phyloP scores from a whole-genome alignment of 148 eudicot genomes.

The Dysphania ambrosioides region DNA sequence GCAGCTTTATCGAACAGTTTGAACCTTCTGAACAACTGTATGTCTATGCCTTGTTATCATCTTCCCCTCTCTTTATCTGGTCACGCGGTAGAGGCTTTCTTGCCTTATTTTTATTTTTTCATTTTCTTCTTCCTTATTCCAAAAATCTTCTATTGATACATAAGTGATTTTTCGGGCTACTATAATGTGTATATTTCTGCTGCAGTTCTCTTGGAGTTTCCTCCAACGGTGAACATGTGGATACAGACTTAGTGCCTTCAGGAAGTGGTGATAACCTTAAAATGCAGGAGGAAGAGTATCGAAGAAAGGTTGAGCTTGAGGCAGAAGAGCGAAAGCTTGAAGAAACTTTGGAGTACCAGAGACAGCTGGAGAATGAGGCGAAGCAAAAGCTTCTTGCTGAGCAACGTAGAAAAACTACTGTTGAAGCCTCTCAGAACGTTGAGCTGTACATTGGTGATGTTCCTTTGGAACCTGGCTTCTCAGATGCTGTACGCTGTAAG shows the following conservation, averaged over 20 bases:
- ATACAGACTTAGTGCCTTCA: constrained; percentile 35
- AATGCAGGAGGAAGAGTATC: constrained; percentile 56
- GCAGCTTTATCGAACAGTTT: constrained; percentile 39
- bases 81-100: neutral
- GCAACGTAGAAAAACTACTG: constrained; percentile 45
- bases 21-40: constrained; percentile 51
- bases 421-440: constrained; percentile 28
- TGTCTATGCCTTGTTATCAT: constrained; percentile 19
- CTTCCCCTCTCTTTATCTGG: neutral
- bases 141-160: no score
- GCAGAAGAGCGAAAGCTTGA: constrained; percentile 94
- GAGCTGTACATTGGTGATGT: constrained; percentile 17
- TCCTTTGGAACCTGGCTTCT: constrained; percentile 14
- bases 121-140: no score
- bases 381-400: constrained; percentile 87
- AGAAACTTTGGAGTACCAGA: constrained; percentile 88
- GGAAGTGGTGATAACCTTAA: constrained; percentile 38
- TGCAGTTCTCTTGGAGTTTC: constrained; percentile 48
- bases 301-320: constrained; percentile 70
- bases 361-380: constrained; percentile 81
- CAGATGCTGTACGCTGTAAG: constrained; percentile 25
- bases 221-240: constrained; percentile 43
- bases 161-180: constrained; percentile 7
- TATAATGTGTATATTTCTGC: constrained; percentile 27
- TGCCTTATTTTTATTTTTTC: neutral